Percentiles rank a stretch among this genome's conserved stretches.
Evolutionary conservation across 2,329 filamentous ascomycete species (phyloP).

Genomic region (Claviceps paspali): DNA sequence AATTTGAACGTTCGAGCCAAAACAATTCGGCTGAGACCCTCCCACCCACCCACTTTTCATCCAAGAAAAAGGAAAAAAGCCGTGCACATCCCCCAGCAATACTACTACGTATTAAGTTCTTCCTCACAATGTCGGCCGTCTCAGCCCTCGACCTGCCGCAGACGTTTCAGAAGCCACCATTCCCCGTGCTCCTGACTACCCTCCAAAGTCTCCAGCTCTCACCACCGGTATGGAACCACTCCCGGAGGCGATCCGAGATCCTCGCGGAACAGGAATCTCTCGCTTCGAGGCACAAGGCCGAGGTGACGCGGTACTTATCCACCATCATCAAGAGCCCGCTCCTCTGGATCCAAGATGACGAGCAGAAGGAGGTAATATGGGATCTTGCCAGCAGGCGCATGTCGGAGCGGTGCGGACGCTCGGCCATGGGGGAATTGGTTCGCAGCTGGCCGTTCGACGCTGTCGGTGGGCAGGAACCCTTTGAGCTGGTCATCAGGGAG

Average conservation of each 20-base stretch:
- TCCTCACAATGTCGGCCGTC: conserved; percentile 1
- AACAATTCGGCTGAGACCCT: too few species aligned
- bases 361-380: conserved; percentile 56
- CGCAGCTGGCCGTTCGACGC: conserved; percentile 36
- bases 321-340: conserved; percentile 53
- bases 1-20: too few species aligned
- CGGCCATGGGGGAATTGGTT: conserved; percentile 41
- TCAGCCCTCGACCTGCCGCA: conserved; percentile 55
- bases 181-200: conserved; percentile 44
- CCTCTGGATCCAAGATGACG: conserved; percentile 52
- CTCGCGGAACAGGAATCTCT: conserved; percentile 26
- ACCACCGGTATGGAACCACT: conserved; percentile 52
- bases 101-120: too few species aligned
- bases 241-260: conserved; percentile 25
- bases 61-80: too few species aligned
- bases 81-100: too few species aligned
- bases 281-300: conserved; percentile 26
- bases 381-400: conserved; percentile 64
- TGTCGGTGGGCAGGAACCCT: conserved; percentile 18
- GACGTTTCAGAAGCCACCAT: conserved; percentile 60
- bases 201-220: conserved; percentile 52
- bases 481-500: conserved; percentile 64
- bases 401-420: conserved; percentile 70
- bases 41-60: neutral
- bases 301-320: conserved; percentile 51